A percentile compares a stretch with the other conserved stretches of the same genome.
phyloP scores from a whole-genome alignment of 2,329 filamentous ascomycete species.

The Fusarium burgessii region DNA sequence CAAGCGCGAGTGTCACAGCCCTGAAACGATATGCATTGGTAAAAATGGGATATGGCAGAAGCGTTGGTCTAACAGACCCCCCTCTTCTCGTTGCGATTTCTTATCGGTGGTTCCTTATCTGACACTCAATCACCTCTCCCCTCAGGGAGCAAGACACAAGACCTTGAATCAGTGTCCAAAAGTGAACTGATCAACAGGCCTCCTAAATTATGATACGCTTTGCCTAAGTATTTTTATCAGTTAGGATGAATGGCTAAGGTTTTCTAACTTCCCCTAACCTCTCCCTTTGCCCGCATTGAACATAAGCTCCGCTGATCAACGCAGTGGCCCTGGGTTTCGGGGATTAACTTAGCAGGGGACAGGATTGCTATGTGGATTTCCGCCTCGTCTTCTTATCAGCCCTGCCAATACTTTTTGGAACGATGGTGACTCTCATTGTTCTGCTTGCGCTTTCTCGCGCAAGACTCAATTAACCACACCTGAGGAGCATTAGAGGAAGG shows the following conservation, averaged over 20 bases:
- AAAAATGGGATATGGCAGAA: constrained; percentile 31
- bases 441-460: constrained; percentile 3
- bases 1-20: constrained; percentile 30
- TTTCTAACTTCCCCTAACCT: not conserved
- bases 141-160: not conserved
- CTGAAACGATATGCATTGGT: constrained; percentile 41
- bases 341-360: constrained; percentile 9
- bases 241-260: no score
- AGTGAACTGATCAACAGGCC: no score
- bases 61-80: not conserved
- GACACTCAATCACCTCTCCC: not conserved
- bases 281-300: constrained; percentile 6
- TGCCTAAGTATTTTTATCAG: no score
- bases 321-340: not conserved
- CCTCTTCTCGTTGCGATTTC: not conserved
- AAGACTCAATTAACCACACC: constrained; percentile 3
- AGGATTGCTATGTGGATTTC: constrained; percentile 25
- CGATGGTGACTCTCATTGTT: constrained; percentile 16
- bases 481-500: not conserved
- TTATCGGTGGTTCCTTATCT: not conserved
- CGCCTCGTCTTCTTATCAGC: constrained; percentile 24
- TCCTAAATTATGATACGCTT: no score
- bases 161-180: no score
- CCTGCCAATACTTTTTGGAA: constrained; percentile 37
- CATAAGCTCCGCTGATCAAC: constrained; percentile 8